A percentile compares a stretch with the other conserved stretches of the same genome.
These are phyloP conservation scores for Senna tora DNA, from an alignment of 306 rosid genomes.

Conservation along the genomic window DNA sequence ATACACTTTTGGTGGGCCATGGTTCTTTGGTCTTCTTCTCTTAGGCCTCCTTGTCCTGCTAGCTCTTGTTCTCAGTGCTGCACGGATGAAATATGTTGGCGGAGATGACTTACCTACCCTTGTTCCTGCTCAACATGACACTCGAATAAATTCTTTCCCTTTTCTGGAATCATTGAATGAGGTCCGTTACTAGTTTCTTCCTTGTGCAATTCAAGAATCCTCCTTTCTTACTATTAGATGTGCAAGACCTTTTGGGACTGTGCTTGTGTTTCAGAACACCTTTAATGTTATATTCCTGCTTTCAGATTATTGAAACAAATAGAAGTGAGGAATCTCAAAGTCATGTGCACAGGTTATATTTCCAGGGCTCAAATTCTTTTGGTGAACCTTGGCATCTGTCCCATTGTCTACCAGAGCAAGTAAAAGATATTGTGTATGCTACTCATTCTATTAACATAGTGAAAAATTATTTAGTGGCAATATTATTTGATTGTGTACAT, in stretches of 20 bases:
- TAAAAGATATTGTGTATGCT: conserved; percentile 71
- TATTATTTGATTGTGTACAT: background rate
- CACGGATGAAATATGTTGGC: conserved; percentile 60
- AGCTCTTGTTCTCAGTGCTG: conserved; percentile 66
- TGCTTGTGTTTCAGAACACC: background rate
- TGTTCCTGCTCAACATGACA: conserved; percentile 53
- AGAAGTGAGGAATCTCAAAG: conserved; percentile 74
- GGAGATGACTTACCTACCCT: conserved; percentile 56
- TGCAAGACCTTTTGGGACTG: background rate
- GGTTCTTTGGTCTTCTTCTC: conserved; percentile 63
- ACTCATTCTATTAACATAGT: conserved; percentile 32
- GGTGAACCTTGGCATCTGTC: conserved; percentile 77
- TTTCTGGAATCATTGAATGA: conserved; percentile 71
- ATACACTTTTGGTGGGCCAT: conserved; percentile 77
- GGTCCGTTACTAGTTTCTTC: conserved; percentile 41
- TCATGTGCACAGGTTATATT: conserved; percentile 70
- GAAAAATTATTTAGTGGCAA: conserved; percentile 1
- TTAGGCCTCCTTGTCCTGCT: conserved; percentile 56
- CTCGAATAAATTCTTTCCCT: conserved; percentile 67
- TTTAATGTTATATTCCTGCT: conserved; percentile 9
- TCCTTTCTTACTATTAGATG: background rate
- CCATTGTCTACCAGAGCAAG: conserved; percentile 67
- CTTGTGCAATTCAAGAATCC: conserved; percentile 5
- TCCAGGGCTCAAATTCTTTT: conserved; percentile 73
- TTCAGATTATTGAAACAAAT: conserved; percentile 70